Conservation (phyloP, 1,139 yeast species). For the Meyerozyma elateridarum region DNA sequence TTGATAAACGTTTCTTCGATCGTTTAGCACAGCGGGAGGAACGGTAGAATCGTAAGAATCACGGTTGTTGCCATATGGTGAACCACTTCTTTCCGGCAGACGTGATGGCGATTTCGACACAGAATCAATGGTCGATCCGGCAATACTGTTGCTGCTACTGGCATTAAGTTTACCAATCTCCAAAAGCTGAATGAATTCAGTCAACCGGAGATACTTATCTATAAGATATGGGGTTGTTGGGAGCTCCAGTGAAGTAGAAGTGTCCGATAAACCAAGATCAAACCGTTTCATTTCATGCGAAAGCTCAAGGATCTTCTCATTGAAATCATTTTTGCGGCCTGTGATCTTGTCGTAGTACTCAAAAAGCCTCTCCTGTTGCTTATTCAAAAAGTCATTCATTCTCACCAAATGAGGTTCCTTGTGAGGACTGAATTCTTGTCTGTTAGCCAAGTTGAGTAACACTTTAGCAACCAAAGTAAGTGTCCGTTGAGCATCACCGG, state of each 20-base stretch:
- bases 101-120: not conserved
- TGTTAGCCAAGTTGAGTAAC: slow-evolving; percentile 72
- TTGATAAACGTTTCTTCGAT: slow-evolving; percentile 36
- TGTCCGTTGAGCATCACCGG: slow-evolving; percentile 69
- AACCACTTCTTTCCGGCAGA: slow-evolving; percentile 1
- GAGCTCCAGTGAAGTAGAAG: slow-evolving; percentile 46
- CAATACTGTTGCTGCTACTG: not conserved
- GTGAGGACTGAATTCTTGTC: slow-evolving; percentile 63
- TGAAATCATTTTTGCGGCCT: slow-evolving; percentile 62
- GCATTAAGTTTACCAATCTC: slow-evolving; percentile 10
- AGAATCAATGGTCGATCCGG: slow-evolving; percentile 1
- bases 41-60: not conserved
- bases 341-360: slow-evolving; percentile 74
- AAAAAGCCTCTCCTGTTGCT: slow-evolving; percentile 52
- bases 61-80: not conserved
- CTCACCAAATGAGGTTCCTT: slow-evolving; percentile 78
- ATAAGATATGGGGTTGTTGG: slow-evolving; percentile 68
- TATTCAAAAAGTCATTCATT: slow-evolving; percentile 64
- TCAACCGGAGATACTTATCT: slow-evolving; percentile 59
- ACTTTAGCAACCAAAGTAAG: slow-evolving; percentile 80
- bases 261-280: slow-evolving; percentile 44
- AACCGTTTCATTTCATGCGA: slow-evolving; percentile 53
- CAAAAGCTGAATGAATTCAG: slow-evolving; percentile 51
- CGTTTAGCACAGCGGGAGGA: slow-evolving; percentile 9
- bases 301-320: slow-evolving; percentile 52